phyloP scores from a whole-genome alignment of 108 stramenopile genomes.

The Pseudonitzschia pungens region DNA sequence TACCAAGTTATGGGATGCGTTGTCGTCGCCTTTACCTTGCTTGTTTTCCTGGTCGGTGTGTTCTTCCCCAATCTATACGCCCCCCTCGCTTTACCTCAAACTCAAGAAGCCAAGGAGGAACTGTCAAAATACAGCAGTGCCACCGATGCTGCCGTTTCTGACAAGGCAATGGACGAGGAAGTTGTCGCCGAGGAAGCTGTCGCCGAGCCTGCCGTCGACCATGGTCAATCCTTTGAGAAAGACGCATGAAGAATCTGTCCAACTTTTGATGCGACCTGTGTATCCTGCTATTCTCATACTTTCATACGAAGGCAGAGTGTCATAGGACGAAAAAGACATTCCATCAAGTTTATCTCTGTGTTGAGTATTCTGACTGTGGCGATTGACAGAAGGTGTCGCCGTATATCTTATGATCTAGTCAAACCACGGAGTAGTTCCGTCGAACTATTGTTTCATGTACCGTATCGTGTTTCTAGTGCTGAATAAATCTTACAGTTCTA shows the following conservation, averaged over 20 bases:
- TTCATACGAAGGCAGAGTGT: too few species aligned
- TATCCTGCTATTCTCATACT: too few species aligned
- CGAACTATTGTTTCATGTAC: too few species aligned
- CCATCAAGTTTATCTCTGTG: background rate
- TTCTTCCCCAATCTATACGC: conserved; percentile 35
- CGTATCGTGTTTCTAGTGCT: too few species aligned
- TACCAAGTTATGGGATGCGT: conserved; percentile 58
- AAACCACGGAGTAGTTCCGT: too few species aligned
- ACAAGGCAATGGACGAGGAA: background rate
- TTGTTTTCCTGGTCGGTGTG: conserved; percentile 39
- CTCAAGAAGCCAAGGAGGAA: conserved; percentile 11
- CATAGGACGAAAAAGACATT: background rate
- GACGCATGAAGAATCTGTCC: background rate
- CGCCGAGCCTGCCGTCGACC: background rate
- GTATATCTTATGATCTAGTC: background rate
- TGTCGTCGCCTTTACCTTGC: conserved; percentile 38
- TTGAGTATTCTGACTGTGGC: background rate
- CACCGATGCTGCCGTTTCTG: background rate
- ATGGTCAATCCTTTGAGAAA: conserved; percentile 4
- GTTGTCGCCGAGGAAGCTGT: background rate
- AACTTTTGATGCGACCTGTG: too few species aligned
- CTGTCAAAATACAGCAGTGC: background rate
- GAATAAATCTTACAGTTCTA: too few species aligned
- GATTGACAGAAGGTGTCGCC: background rate
- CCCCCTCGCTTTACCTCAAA: conserved; percentile 22